Evolutionary conservation across 176 grass and related monocot genomes (phyloP).

Genomic region (Aegilops sharonensis): DNA sequence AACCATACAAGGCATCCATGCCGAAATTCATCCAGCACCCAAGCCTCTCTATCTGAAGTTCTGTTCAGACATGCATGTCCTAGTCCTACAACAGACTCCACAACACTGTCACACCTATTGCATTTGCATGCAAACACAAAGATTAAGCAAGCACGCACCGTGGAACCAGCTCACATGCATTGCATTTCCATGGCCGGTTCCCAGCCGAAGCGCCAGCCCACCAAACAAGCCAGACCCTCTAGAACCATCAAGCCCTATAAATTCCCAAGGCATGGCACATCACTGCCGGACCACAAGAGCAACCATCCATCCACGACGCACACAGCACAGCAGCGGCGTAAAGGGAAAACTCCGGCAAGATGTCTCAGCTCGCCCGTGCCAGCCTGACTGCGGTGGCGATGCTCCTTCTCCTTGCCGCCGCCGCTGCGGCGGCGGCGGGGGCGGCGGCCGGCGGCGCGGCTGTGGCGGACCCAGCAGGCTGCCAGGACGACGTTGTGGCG

Average conservation of each 20-base stretch:
- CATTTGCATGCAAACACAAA: neutral
- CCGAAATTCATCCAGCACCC: neutral
- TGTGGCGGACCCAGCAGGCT: neutral
- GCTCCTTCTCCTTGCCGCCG: slow-evolving; percentile 7
- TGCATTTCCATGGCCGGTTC: neutral
- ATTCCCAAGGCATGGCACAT: neutral
- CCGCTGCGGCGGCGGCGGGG: neutral
- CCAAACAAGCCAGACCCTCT: neutral
- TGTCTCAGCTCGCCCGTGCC: slow-evolving; percentile 15
- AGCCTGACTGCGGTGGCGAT: neutral
- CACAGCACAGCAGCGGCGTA: neutral
- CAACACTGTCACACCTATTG: neutral
- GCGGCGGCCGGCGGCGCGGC: neutral
- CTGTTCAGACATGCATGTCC: neutral
- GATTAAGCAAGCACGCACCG: neutral
- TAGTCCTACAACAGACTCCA: neutral
- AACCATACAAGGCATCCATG: neutral
- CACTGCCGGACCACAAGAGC: neutral
- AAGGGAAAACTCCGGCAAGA: neutral
- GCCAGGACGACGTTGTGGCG: neutral
- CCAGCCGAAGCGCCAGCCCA: neutral
- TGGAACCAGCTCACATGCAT: slow-evolving; percentile 14
- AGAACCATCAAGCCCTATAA: slow-evolving; percentile 5
- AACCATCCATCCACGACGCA: neutral
- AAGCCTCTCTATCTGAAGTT: neutral